These are phyloP conservation scores for Pleurotus salmoneostramineus DNA, from an alignment of 768 basidiomycete genomes.

Conservation along the genomic window DNA sequence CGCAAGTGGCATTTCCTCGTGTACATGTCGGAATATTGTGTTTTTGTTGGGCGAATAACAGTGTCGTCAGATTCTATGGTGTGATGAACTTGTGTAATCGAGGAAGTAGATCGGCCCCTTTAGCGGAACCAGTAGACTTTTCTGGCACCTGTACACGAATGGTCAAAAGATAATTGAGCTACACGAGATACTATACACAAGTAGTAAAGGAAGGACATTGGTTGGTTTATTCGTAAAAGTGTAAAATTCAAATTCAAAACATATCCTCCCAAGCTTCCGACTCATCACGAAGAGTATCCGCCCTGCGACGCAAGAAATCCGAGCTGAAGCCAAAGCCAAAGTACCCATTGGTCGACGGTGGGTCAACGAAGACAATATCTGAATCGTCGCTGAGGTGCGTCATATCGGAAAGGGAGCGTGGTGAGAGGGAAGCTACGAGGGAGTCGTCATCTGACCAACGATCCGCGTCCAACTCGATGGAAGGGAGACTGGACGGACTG, in stretches of 20 bases:
- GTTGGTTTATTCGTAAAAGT: no score
- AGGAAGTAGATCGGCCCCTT: no score
- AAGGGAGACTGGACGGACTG: neutral
- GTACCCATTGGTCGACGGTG: constrained; percentile 28
- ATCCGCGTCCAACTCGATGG: neutral
- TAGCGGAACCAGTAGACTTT: no score
- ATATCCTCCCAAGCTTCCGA: neutral
- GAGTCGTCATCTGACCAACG: neutral
- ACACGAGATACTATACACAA: neutral
- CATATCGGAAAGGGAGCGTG: constrained; percentile 10
- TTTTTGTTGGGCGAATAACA: no score
- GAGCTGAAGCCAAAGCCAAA: constrained; percentile 42
- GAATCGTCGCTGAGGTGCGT: constrained; percentile 3
- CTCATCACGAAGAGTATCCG: constrained; percentile 5
- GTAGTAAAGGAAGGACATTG: neutral
- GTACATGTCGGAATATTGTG: no score
- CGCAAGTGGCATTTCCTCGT: no score
- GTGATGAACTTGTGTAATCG: no score
- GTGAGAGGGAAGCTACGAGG: constrained; percentile 4
- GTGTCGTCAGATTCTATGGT: no score
- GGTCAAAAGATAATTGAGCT: no score
- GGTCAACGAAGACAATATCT: constrained; percentile 19
- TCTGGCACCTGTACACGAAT: no score
- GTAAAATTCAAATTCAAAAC: neutral
- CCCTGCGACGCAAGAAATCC: constrained; percentile 21